Base-by-base conservation (phyloP, 192 early-diverging fungal genomes). In the Geosiphon pyriformis region DNA sequence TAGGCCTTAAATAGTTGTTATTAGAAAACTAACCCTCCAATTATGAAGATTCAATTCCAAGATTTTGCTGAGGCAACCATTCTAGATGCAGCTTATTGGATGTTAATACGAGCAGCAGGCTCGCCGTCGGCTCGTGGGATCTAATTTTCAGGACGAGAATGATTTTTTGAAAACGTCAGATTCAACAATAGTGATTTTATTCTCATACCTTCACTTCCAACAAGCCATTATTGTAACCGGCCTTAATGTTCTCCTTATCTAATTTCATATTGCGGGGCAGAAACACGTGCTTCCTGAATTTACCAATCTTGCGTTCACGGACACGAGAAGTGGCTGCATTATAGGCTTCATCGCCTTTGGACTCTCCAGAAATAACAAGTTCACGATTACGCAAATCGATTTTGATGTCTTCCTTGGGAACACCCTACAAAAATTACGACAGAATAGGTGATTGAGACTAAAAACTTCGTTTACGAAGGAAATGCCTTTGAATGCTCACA, bases 241-340 rank as follows among this genome's bases (percentile, higher is more conserved):
- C 37, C 37, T 42, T 6, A 42, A 42, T 42, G 15, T 42, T 6
- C 6, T 42, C 37, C 15, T 42, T 42, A 42, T 42, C 37, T 15
- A 42, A 15, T 10, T 6, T 42, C 37, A 42, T 42, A 42, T 42
- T 42, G 15, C 37, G 37, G 6, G 37, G 37, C 37, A 42, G 15
- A 15, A 10, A 42, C 37, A 42, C 37, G 37, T 42, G 37, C 26
- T 57, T 57, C 1, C 55, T 25, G 30, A 57, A 57, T 31, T 31
- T 57, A n/a, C 31, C 55, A 29, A 57, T 18, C 6, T 32, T 57
- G 4, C 31, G 55, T 57, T 57, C 29, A 17, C 55, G 32, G 15
- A 57, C 55, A 32, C 30, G 29, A 57, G 55, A 57, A 57, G 29
- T n/a, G 4, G 55, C 55, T 15, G 55, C 29, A 31, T 57, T 29